phyloP scores from a whole-genome alignment of 257 asterid genomes.

The Capsicum rhomboideum region DNA sequence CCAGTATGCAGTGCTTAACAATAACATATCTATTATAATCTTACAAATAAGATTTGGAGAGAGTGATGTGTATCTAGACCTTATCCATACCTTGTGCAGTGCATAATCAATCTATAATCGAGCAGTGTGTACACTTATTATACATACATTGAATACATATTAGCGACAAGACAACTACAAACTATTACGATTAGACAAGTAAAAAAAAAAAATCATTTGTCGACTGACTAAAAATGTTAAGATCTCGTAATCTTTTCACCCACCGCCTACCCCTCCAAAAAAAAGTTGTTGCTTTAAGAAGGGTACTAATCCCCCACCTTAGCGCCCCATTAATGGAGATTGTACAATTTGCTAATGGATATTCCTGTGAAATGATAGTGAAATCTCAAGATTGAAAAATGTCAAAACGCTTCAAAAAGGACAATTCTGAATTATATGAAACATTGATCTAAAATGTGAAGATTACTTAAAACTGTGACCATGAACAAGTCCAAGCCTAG shows the following conservation, averaged over 20 bases:
- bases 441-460: neutral
- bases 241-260: neutral
- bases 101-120: neutral
- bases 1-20: neutral
- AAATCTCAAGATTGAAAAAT: conserved; percentile 5
- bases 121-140: neutral
- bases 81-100: neutral
- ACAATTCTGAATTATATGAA: neutral
- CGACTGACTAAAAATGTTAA: neutral
- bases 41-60: neutral
- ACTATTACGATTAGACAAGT: neutral
- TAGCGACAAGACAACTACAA: too few relatives aligned
- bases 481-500: too few relatives aligned
- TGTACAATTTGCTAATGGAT: conserved; percentile 16
- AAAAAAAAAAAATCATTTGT: neutral
- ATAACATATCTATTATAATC: neutral
- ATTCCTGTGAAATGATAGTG: conserved; percentile 24
- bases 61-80: neutral
- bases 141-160: neutral
- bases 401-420: conserved; percentile 13
- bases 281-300: neutral
- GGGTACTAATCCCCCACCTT: neutral
- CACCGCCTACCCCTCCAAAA: neutral
- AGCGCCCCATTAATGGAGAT: conserved; percentile 25
- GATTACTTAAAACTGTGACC: neutral